Evolutionary conservation across 495 filamentous ascomycete species (phyloP), one percentile per base, ranked within the genome.

Genomic region (Xylaria intraflava): DNA sequence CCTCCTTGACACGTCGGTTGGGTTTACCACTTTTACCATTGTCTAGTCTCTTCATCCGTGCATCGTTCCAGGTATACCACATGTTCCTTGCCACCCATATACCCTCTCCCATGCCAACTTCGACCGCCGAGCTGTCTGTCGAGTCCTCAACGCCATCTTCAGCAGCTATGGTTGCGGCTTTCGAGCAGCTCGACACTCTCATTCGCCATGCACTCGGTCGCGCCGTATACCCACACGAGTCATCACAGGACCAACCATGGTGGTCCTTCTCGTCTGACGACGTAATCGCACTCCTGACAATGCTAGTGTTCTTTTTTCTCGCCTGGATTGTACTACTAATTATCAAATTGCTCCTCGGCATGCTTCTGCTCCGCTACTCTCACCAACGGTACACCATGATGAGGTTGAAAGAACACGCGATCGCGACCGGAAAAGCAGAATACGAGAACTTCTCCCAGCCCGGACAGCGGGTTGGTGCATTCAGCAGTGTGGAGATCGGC

Each of bases 21-120:
- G 93, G 93, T 23, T 79, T 99, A 1, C 93, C 93, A 0, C 85
- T 99, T 26, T 83, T 99, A 46, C 93, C 93, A 0, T 75, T 99
- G 14, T 88, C 90, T 6, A 95, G 89, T 61, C 86, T 99, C 47
- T 97, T 97, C 71, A 91, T 99, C 65, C 85, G 93, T 24, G 88
- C 94, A 31, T 89, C 88, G 2, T 79, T 97, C 17, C 93, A 99
- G 67, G 96, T 91, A 10, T 99, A 99, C 69, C 88, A 96, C 69
- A 96, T 96, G 91, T 95, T 97, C 69, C 80, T 97, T 10, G 86
- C 91, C 6, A 89, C 88, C 0, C 80, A 94, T 56, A 72, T 95
- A 12, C 87, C 88, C 8, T 78, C 82, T 2, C 86, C 88, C 0
- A 74, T 90, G 7, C 89, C 87, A 0, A 81, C 85, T 0, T 81